Evolutionary conservation across 192 early-diverging fungal genomes (phyloP), one percentile per base, ranked within the genome.

Genomic region (Coemansia sp.): DNA sequence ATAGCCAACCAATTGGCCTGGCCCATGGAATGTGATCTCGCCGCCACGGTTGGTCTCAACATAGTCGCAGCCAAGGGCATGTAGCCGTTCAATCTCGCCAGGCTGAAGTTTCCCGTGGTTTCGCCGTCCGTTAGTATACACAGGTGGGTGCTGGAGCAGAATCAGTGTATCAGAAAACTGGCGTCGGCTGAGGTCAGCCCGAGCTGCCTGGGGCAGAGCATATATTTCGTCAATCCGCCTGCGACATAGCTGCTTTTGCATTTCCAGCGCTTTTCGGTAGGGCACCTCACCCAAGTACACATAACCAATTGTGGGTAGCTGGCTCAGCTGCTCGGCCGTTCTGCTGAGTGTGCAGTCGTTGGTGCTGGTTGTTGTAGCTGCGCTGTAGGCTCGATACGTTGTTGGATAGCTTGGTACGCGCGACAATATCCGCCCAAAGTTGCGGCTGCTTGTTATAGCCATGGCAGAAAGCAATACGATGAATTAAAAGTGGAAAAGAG

Each of bases 1-100:
- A 68, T 99, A 99, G 12, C 87, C 92, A 17, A 99, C 93, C 37
- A 99, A 84, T 82, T 99, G 97, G 0, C 95, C 95, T 5, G 95
- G 97, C 0, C 97, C 97, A 75, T 99, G 97, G 69, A 92, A 99
- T 1, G 97, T 99, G 5, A 91, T 88, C 73, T 99, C 89, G 12
- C 97, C 97, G 22, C 97, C 97, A 14, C 95, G 79, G 59, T 85
- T 77, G 0, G 93, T 93, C 80, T 92, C 75, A 6, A 79, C 53
- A 52, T 62, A 62, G 62, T 75, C 90, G 25, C 92, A 89, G n/a
- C 89, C 92, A 7, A 90, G 67, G 0, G 52, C 51, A n/a, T 66
- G 59, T 53, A 91, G 67, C 35, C 88, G 81, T 10, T 62, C 25
- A 10, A 70, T 73, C 58, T 89, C 88, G 14, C 78, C 71, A 1